A percentile compares a stretch with the other conserved stretches of the same genome.
These are phyloP conservation scores for Phytophthora pistaciae DNA, from an alignment of 352 stramenopile genomes.

Conservation along the genomic window DNA sequence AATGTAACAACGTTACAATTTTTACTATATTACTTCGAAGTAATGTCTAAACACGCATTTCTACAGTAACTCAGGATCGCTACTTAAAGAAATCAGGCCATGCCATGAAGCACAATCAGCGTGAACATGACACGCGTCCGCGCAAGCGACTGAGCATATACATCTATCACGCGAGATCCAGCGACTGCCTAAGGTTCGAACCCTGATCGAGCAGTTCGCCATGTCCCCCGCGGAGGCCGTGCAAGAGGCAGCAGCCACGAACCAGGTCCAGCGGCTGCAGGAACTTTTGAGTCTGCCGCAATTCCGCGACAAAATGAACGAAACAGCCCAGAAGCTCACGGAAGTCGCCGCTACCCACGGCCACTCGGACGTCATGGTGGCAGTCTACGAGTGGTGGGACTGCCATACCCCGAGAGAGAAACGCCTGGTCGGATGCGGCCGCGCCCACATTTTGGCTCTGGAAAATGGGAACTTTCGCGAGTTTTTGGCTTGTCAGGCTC, in stretches of 20 bases:
- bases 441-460: not conserved
- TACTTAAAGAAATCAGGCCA: not conserved
- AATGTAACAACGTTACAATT: too few relatives aligned
- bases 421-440: not conserved
- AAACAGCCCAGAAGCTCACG: not conserved
- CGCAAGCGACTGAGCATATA: not conserved
- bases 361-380: not conserved
- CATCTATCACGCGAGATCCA: not conserved
- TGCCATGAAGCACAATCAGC: not conserved
- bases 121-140: not conserved
- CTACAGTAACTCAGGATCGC: too few relatives aligned
- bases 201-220: not conserved
- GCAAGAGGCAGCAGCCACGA: slow-evolving; percentile 4
- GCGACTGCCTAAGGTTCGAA: not conserved
- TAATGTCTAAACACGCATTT: too few relatives aligned
- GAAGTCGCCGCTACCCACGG: not conserved
- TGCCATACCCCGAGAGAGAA: not conserved
- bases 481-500: slow-evolving; percentile 1
- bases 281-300: not conserved
- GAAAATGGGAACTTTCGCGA: not conserved
- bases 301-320: slow-evolving; percentile 7
- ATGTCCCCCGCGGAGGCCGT: slow-evolving; percentile 1
- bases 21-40: too few relatives aligned
- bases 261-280: slow-evolving; percentile 4
- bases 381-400: slow-evolving; percentile 3